Percentiles rank a stretch among this genome's conserved stretches.
These are phyloP conservation scores for Davidsoniella neocaledoniae DNA, from an alignment of 2,329 filamentous ascomycete species.

Conservation along the genomic window DNA sequence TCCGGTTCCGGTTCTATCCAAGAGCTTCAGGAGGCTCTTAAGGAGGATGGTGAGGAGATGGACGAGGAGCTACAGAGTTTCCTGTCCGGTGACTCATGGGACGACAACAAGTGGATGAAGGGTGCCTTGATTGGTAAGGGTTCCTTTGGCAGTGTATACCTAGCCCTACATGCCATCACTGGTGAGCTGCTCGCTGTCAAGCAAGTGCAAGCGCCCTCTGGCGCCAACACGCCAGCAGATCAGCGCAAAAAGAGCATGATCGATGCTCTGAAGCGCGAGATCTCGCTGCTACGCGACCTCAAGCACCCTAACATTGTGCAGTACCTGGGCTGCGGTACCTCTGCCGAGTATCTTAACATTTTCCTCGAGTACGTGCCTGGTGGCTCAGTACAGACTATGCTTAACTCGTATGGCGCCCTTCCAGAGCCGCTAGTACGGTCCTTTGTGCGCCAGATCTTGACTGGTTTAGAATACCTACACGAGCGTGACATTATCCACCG, in stretches of 20 bases:
- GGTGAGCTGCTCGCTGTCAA: slow-evolving; percentile 97
- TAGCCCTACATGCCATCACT: slow-evolving; percentile 87
- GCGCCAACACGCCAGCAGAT: slow-evolving; percentile 65
- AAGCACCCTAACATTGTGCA: slow-evolving; percentile 97
- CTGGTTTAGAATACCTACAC: slow-evolving; percentile 84
- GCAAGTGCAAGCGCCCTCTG: slow-evolving; percentile 80
- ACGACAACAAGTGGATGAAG: slow-evolving; percentile 98
- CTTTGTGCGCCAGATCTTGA: slow-evolving; percentile 90
- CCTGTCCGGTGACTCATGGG: slow-evolving; percentile 82
- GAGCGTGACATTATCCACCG: slow-evolving; percentile 92
- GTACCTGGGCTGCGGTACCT: slow-evolving; percentile 88
- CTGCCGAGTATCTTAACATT: slow-evolving; percentile 89
- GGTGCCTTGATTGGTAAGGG: slow-evolving; percentile 92
- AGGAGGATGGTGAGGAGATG: slow-evolving; percentile 78
- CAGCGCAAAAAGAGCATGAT: slow-evolving; percentile 96
- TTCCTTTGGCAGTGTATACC: slow-evolving; percentile 88
- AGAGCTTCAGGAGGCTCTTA: slow-evolving; percentile 69
- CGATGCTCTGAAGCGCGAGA: slow-evolving; percentile 90
- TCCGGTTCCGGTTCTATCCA: slow-evolving; percentile 59
- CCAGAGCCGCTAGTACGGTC: slow-evolving; percentile 87
- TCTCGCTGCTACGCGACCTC: slow-evolving; percentile 79
- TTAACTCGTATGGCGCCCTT: slow-evolving; percentile 93
- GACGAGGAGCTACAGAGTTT: slow-evolving; percentile 85
- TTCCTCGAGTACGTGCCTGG: slow-evolving; percentile 98
- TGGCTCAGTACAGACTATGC: slow-evolving; percentile 94